Conservation (phyloP, 192 early-diverging fungal species). For the Podila epigama region DNA sequence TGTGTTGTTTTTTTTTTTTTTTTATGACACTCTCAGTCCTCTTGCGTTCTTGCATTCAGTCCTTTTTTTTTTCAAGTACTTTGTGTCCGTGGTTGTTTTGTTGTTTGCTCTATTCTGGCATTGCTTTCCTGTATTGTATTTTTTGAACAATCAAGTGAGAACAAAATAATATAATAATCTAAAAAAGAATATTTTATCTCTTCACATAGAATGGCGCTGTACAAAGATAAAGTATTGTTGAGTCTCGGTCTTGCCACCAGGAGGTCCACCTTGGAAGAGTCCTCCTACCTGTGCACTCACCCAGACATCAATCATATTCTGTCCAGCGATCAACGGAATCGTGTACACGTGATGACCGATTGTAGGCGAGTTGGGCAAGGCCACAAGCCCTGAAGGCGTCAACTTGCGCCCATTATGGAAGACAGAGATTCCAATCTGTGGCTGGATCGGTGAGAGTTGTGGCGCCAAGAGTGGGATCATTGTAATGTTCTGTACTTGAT, state of each 20-base stretch:
- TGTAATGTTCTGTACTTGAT: conserved; percentile 19
- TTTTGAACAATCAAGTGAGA: not conserved
- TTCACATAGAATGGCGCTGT: conserved; percentile 27
- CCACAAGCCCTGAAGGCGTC: conserved; percentile 15
- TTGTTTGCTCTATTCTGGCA: not conserved
- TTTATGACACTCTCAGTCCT: too few species aligned
- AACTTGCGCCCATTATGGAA: conserved; percentile 49
- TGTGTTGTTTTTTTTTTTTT: too few species aligned
- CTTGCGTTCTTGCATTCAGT: not conserved
- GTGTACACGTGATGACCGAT: conserved; percentile 41
- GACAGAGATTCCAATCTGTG: conserved; percentile 36
- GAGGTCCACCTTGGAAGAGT: conserved; percentile 32
- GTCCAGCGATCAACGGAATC: conserved; percentile 15
- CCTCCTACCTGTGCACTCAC: conserved; percentile 43
- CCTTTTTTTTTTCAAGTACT: not conserved
- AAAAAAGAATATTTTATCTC: not conserved
- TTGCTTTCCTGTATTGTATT: not conserved
- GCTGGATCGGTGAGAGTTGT: conserved; percentile 33
- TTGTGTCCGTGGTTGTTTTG: not conserved
- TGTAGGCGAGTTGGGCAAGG: conserved; percentile 13
- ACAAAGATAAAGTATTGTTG: conserved; percentile 44
- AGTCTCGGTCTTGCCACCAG: conserved; percentile 42
- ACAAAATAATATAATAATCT: too few species aligned
- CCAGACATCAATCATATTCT: conserved; percentile 49
- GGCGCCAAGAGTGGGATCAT: conserved; percentile 34